Evolutionary conservation across 148 eudicot genomes (phyloP).

Genomic region (Diospyros lotus): DNA sequence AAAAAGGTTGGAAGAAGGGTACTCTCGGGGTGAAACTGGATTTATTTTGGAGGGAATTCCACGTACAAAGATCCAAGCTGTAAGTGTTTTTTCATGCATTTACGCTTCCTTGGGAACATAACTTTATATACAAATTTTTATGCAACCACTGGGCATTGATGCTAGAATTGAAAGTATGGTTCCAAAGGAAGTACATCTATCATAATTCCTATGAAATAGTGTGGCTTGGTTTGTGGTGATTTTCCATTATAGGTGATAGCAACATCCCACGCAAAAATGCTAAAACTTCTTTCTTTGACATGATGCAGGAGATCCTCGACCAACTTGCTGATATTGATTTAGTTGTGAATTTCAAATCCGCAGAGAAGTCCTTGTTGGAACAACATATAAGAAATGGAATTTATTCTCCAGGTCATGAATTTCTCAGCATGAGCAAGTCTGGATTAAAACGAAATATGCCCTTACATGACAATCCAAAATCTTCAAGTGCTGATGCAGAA

Average conservation of each 20-base stretch:
- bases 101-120: too few species aligned
- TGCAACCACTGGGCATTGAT: too few species aligned
- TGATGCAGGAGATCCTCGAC: conserved; percentile 77
- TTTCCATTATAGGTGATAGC: background rate
- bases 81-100: conserved; percentile 28
- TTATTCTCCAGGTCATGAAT: conserved; percentile 27
- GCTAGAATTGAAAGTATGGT: background rate
- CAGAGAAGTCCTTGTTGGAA: conserved; percentile 34
- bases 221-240: background rate
- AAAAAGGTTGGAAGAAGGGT: conserved; percentile 83
- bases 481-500: conserved; percentile 29
- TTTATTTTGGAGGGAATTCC: conserved; percentile 94
- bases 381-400: conserved; percentile 27
- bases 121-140: too few species aligned
- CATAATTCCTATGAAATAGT: too few species aligned
- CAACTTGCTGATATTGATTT: conserved; percentile 76
- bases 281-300: background rate
- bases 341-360: conserved; percentile 76
- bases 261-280: background rate
- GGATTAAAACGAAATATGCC: conserved; percentile 26
- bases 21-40: conserved; percentile 67
- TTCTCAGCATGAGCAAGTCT: conserved; percentile 25
- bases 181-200: background rate
- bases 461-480: conserved; percentile 26
- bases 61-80: conserved; percentile 77